Evolutionary conservation across 805 yeast species (phyloP).

Genomic region (Candida hispaniensis): DNA sequence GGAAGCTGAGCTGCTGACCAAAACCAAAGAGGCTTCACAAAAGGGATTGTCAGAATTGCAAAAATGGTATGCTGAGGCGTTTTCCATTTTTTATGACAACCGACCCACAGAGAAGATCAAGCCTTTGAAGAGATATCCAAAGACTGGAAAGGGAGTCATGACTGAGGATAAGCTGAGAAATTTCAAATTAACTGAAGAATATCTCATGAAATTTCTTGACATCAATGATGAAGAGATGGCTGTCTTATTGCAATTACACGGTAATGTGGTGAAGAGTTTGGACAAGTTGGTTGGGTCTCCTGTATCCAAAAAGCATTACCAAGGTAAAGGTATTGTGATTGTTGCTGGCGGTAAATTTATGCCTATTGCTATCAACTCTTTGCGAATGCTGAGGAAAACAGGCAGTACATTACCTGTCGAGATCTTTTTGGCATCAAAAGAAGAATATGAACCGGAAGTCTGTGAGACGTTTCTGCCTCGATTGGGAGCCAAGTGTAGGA

Average conservation of each 20-base stretch:
- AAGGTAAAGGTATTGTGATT: conserved; percentile 46
- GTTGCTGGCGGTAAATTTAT: conserved; percentile 77
- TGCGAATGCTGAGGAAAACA: conserved; percentile 51
- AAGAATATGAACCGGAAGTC: conserved; percentile 60
- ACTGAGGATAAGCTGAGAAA: conserved; percentile 23
- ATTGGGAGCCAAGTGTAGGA: conserved; percentile 56
- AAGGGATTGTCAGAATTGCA: not conserved
- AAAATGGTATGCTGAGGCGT: conserved; percentile 9
- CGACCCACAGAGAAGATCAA: conserved; percentile 8
- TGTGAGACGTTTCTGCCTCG: conserved; percentile 55
- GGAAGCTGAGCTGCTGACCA: not conserved
- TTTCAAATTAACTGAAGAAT: conserved; percentile 39
- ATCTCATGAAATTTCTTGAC: conserved; percentile 40
- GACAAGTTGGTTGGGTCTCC: conserved; percentile 6
- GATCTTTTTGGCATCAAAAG: conserved; percentile 60
- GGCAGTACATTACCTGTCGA: conserved; percentile 72
- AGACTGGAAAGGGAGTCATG: conserved; percentile 4
- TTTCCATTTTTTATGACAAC: conserved; percentile 11
- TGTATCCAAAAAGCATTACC: conserved; percentile 18
- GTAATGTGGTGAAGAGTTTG: conserved; percentile 34
- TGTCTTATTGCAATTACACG: conserved; percentile 40
- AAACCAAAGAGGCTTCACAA: conserved; percentile 6
- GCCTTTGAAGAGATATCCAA: conserved; percentile 3
- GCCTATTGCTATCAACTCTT: conserved; percentile 56
- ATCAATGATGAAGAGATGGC: conserved; percentile 35